A percentile compares a stretch with the other conserved stretches of the same genome.
phyloP scores from a whole-genome alignment of 331 rosid genomes.

The Acacia pycnantha region DNA sequence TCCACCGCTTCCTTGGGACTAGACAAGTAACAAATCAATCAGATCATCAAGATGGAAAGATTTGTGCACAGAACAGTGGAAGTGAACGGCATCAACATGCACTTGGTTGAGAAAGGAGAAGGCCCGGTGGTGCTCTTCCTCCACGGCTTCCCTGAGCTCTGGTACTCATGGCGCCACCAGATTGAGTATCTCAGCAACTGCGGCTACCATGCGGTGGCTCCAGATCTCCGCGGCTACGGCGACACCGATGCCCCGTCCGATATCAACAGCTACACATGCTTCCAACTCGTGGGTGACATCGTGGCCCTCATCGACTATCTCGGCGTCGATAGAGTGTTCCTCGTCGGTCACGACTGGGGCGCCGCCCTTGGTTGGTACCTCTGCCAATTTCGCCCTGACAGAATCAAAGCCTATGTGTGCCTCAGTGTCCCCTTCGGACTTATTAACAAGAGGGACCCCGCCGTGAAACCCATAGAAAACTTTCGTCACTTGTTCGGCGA shows the following conservation, averaged over 20 bases:
- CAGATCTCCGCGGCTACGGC: constrained; percentile 42
- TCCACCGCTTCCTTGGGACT: no score
- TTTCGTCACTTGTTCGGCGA: constrained; percentile 30
- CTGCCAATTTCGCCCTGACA: constrained; percentile 43
- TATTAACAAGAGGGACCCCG: constrained; percentile 17
- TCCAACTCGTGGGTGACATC: constrained; percentile 40
- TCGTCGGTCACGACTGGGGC: constrained; percentile 55
- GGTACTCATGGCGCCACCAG: constrained; percentile 55
- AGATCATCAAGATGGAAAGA: constrained; percentile 31
- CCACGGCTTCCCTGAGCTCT: constrained; percentile 55
- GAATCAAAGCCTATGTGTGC: constrained; percentile 41
- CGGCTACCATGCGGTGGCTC: constrained; percentile 46
- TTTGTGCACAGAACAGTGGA: constrained; percentile 31
- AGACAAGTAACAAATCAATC: not conserved
- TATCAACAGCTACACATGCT: constrained; percentile 7
- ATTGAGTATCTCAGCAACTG: constrained; percentile 27
- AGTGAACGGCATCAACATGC: constrained; percentile 47
- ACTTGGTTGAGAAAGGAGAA: constrained; percentile 40
- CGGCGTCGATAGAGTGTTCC: constrained; percentile 30
- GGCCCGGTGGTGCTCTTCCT: constrained; percentile 43
- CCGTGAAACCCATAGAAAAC: not conserved
- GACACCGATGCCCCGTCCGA: constrained; percentile 36
- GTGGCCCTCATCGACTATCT: constrained; percentile 32
- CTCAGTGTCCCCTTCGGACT: constrained; percentile 35
- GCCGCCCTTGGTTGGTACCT: constrained; percentile 33